phyloP scores from a whole-genome alignment of 345 rosid species.

The Carallia pectinifolia region DNA sequence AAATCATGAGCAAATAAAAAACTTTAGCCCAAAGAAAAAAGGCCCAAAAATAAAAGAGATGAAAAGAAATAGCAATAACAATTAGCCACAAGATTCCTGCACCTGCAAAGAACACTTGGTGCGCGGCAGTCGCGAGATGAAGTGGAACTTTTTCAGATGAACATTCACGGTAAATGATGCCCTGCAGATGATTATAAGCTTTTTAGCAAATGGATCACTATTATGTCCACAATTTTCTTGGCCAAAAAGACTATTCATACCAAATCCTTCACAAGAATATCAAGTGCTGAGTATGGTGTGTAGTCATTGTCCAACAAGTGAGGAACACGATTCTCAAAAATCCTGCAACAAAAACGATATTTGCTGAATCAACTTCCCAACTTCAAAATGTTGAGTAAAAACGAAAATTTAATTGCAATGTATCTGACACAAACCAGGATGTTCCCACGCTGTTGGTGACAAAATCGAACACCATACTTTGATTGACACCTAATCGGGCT shows the following conservation, averaged over 20 bases:
- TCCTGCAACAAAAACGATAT: slow-evolving; percentile 55
- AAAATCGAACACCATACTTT: slow-evolving; percentile 64
- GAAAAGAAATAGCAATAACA: background rate
- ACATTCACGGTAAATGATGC: slow-evolving; percentile 78
- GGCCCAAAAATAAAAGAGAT: background rate
- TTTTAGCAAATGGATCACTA: background rate
- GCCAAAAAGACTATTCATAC: slow-evolving; percentile 39
- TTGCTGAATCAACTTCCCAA: background rate
- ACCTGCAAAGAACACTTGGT: slow-evolving; percentile 87
- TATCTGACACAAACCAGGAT: slow-evolving; percentile 58
- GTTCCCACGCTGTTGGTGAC: slow-evolving; percentile 62
- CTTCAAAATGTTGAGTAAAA: background rate
- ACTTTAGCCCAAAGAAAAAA: background rate
- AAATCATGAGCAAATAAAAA: no score
- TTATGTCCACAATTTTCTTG: background rate
- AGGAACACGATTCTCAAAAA: slow-evolving; percentile 96
- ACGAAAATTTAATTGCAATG: no score
- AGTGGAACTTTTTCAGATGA: slow-evolving; percentile 74
- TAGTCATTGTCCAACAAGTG: slow-evolving; percentile 94
- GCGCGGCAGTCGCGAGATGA: slow-evolving; percentile 72
- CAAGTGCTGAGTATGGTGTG: slow-evolving; percentile 91
- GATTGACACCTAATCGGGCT: slow-evolving; percentile 82
- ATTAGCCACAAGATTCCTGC: background rate
- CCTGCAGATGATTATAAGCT: slow-evolving; percentile 41
- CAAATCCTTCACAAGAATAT: slow-evolving; percentile 96